Evolutionary conservation across 169 alveolate genomes (phyloP), one percentile per base, ranked within the genome.

Genomic region (Cryptosporidium meleagridis): DNA sequence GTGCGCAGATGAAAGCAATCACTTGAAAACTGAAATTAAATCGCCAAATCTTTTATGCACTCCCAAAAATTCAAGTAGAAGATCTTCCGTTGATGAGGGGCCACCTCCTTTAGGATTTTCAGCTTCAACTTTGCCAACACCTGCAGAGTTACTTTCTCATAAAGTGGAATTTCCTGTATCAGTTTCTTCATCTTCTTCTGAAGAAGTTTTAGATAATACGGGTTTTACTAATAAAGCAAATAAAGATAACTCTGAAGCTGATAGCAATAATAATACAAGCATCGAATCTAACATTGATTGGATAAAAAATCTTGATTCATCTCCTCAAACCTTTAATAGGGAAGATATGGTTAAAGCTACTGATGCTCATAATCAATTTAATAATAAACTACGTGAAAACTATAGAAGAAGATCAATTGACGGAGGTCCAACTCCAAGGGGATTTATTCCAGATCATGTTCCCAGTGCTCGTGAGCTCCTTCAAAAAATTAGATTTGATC

Each of bases 381-480:
- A 80, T 35, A 44, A 80, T 26, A 80, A 80, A 23, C 35, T 80
- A 39, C 73, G 89, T 21, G 89, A 80, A 44, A 80, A 80, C 37
- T 80, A 80, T 41, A 59, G 89, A 37, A 59, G 89, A 29, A 59
- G 75, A 41, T 80, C 89, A 29, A 80, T 80, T 59, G 89, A 80
- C 23, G 89, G 89, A 58, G 89, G 89, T 10, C 89, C 89, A 39
- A 80, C 89, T 2, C 89, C 89, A 16, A 80, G 89, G 62, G 89
- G 89, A 9, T 80, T 80, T n/a, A 80, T 80, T 10, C 89, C 89
- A 26, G 89, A 80, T 41, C 89, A 80, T 80, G 89, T 80, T n/a
- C 89, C 89, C 18, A 80, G 75, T 45, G 89, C 89, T n/a, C 89
- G 89, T 35, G 89, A 80, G 62, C 75, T 80, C 12, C 89, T 80